These are phyloP conservation scores for Apiotrichum sp. DNA, from an alignment of 1,284 basidiomycete genomes.

Conservation along the genomic window DNA sequence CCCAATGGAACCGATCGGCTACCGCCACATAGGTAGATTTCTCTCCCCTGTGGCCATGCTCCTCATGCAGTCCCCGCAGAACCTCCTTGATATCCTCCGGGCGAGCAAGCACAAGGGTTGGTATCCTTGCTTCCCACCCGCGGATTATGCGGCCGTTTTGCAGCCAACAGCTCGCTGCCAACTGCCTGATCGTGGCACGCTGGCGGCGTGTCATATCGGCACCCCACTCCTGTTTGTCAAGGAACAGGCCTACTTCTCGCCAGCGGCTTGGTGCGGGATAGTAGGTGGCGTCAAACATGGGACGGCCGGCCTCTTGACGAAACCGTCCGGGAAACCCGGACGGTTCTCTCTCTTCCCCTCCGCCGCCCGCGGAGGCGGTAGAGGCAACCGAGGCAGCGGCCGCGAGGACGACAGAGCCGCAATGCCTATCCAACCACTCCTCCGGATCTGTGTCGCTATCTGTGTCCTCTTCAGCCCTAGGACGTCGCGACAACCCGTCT, in stretches of 20 bases:
- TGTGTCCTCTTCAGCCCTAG: background rate
- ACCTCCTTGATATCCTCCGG: background rate
- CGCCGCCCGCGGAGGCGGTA: background rate
- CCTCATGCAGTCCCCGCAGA: background rate
- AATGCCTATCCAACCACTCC: conserved; percentile 2
- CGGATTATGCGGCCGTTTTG: background rate
- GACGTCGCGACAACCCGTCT: background rate
- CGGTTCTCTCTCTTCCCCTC: background rate
- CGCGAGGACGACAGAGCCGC: background rate
- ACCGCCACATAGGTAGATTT: background rate
- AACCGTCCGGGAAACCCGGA: background rate
- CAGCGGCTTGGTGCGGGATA: too few species aligned
- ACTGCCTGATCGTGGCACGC: too few species aligned
- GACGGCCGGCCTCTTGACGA: background rate
- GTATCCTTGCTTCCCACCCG: background rate
- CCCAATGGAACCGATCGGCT: conserved; percentile 2
- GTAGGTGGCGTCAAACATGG: too few species aligned
- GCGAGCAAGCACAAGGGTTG: background rate
- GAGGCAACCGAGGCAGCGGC: too few species aligned
- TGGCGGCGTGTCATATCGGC: too few species aligned
- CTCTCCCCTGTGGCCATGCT: background rate
- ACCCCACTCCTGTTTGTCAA: too few species aligned
- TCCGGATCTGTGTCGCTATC: conserved; percentile 1
- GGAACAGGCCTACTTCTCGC: too few species aligned
- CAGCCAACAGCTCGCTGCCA: too few species aligned